These are phyloP conservation scores for Suhomyces ambrosiae DNA, from an alignment of 1,139 yeast genomes.

Conservation along the genomic window DNA sequence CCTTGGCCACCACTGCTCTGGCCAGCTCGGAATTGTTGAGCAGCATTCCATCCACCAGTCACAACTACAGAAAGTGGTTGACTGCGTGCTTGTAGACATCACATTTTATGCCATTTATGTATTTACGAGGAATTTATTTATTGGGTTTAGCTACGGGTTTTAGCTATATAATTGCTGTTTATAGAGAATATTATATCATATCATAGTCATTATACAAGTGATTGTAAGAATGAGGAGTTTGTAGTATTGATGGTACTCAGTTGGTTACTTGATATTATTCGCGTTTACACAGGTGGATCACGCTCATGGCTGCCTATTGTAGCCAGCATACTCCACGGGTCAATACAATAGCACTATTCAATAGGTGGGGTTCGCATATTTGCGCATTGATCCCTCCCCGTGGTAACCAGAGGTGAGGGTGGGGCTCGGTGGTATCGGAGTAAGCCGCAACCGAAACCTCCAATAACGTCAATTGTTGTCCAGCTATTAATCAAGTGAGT, in stretches of 20 bases:
- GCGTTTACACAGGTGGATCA: too few species aligned
- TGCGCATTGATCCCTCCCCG: slow-evolving; percentile 1
- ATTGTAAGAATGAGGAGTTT: slow-evolving; percentile 1
- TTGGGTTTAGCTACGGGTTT: slow-evolving; percentile 13
- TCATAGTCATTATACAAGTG: slow-evolving; percentile 6
- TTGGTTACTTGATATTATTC: too few species aligned
- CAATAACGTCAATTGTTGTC: too few species aligned
- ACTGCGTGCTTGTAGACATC: slow-evolving; percentile 31
- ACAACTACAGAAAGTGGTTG: slow-evolving; percentile 49
- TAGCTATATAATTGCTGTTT: slow-evolving; percentile 10
- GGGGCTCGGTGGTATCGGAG: slow-evolving; percentile 1
- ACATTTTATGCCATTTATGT: slow-evolving; percentile 7
- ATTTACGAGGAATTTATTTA: slow-evolving; percentile 7
- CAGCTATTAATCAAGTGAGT: too few species aligned
- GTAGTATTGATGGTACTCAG: too few species aligned
- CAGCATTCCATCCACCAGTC: slow-evolving; percentile 36
- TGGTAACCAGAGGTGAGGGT: not conserved
- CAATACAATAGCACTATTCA: too few species aligned
- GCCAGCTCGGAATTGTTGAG: slow-evolving; percentile 13
- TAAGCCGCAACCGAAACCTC: too few species aligned
- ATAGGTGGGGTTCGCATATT: slow-evolving; percentile 2
- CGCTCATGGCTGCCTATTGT: too few species aligned
- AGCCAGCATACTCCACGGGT: too few species aligned
- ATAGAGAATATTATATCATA: slow-evolving; percentile 7
- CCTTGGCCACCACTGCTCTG: slow-evolving; percentile 16